Evolutionary conservation across 2,329 filamentous ascomycete species (phyloP), one percentile per base, ranked within the genome.

Genomic region (Clarireedia paspali): DNA sequence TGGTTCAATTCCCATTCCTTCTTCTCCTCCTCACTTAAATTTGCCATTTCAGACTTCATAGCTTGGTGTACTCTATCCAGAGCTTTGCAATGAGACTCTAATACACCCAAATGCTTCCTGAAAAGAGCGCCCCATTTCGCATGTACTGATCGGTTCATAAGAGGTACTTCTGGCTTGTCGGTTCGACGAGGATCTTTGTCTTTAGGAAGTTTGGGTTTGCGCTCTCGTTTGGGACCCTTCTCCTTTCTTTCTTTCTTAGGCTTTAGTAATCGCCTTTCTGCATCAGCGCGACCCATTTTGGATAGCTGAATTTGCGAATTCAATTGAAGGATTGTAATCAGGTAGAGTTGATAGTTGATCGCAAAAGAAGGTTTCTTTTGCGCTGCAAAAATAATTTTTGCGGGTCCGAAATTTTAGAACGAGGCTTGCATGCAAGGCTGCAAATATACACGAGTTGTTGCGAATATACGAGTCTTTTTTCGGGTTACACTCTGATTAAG

Each of bases 111-210:
- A 49, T 67, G 63, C 46, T 62, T 64, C 55, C 61, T 63, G 40
- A 67, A 65, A 17, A 67, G 30, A 26, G 58, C 59, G 3, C 62
- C 62, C 52, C 68, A 68, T 34, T 69, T 75, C 23, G 70, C 69
- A 62, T 75, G 75, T 55, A 55, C 47, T 1, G 57, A 56, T 17
- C 51, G 55, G 47, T 65, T 62, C 23, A 52, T 57, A 23, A 64
- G 57, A 15, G 58, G 59, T 9, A 39, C 48, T 12, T 23, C 23
- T 0, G 56, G 52, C 17, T 46, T 54, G 10, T 56, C 56, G 23
- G 50, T 64, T 40, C 54, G 17, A 47, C 39, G 4, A 34, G 55
- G 42, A 30, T 55, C 47, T 44, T 50, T 36, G 39, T 54, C 45
- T n/a, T 48, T 49, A 4, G 45, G 56, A 5, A 56, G n/a, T 39